Evolutionary conservation across 1,284 basidiomycete genomes (phyloP).

Genomic region (Taiwanofungus camphoratus): DNA sequence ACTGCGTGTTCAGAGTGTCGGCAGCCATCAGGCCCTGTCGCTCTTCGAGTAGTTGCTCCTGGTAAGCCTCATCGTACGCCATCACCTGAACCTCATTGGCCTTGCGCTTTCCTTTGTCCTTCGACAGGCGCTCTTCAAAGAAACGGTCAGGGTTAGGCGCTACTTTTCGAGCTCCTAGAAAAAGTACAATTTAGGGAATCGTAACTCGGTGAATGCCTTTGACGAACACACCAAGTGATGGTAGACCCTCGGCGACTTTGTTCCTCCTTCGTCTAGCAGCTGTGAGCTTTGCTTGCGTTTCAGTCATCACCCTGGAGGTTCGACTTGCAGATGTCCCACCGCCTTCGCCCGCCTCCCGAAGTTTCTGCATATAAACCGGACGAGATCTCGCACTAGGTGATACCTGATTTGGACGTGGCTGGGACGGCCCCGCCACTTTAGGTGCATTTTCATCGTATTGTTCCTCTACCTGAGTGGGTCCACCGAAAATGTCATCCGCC

Average conservation of each 20-base stretch:
- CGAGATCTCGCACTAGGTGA: background rate
- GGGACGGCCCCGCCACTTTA: background rate
- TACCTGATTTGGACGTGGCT: background rate
- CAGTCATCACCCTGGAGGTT: background rate
- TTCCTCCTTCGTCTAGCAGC: constrained; percentile 2
- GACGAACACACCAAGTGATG: background rate
- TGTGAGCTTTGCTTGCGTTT: background rate
- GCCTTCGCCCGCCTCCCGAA: too few relatives aligned
- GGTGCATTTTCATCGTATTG: background rate
- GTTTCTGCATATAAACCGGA: too few relatives aligned
- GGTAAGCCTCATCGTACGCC: too few relatives aligned
- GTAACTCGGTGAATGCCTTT: background rate
- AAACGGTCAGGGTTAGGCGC: background rate
- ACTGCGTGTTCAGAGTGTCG: too few relatives aligned
- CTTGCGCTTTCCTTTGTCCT: too few relatives aligned
- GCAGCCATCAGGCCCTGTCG: too few relatives aligned
- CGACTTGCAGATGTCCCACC: too few relatives aligned
- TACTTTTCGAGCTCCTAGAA: background rate
- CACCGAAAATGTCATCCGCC: background rate
- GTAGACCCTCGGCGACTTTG: constrained; percentile 1
- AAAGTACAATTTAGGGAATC: background rate
- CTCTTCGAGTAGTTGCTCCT: too few relatives aligned
- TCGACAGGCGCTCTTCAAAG: too few relatives aligned
- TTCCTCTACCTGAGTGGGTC: constrained; percentile 1
- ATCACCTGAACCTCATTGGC: background rate